Base-by-base conservation (phyloP, 176 grass and related monocot species). In the Rhipidocladum racemiflorum region DNA sequence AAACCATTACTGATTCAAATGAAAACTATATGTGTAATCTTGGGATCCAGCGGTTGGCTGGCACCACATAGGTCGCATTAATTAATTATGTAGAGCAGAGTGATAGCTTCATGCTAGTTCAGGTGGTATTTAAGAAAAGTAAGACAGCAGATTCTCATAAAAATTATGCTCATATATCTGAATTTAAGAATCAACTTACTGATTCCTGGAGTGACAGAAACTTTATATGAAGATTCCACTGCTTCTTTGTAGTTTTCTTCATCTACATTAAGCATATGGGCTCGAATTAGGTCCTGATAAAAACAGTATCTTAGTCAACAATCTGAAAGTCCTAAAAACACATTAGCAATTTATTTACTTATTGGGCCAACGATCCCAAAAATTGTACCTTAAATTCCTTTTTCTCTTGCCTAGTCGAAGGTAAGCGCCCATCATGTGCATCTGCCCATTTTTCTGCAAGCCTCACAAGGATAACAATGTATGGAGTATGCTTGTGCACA, bases 231-330 rank as follows among this genome's bases (percentile, higher is more conserved):
- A 68, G 95, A 91, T 65, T 97, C 92, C 40, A 94, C 85, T 78
- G 95, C 95, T 91, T 97, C 95, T 89, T 89, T 91, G 67, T 97
- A 97, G 77, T 97, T 97, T 54, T 97, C 95, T 84, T 97, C 95
- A 86, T 97, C 90, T 76, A 92, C 38, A 86, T 94, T 94, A 72
- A 92, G 85, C 95, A 94, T 97, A 78, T 88, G 88, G 25, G 86
- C 84, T 83, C 90, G 91, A 83, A 97, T 94, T 64, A 97, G 82
- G 50, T 94, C 95, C 95, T 97, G 86, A 61, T 50, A 11, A 75
- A 78, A 75, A 86, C 44, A 89, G 20, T 51, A 56, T 7, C 35
- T 65, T 55, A 85, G 85, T 86, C 63, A 70, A 84, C 28, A 59
- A 66, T 46, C 25, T 65, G 38, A 50, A 24, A 55, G 54, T 74